Conservation (phyloP, 2,329 filamentous ascomycete species). For the Tetracladium maxilliforme region DNA sequence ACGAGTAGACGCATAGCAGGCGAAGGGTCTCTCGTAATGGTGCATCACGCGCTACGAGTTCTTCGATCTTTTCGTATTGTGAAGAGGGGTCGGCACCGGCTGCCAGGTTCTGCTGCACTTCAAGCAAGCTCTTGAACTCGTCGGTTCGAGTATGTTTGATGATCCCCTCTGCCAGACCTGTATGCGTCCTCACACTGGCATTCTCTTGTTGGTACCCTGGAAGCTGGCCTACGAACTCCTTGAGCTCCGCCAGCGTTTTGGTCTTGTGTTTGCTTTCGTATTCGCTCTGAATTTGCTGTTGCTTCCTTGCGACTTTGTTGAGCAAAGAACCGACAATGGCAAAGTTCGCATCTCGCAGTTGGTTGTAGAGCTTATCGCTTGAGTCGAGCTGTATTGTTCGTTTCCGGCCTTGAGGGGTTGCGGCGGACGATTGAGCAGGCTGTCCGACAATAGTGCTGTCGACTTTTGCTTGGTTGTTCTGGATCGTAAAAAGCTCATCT, state of each 20-base stretch:
- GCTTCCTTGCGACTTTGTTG: conserved; percentile 79
- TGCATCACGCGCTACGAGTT: conserved; percentile 80
- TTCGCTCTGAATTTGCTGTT: conserved; percentile 71
- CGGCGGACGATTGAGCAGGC: conserved; percentile 33
- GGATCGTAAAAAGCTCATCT: conserved; percentile 84
- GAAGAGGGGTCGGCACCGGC: conserved; percentile 79
- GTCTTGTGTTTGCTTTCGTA: conserved; percentile 78
- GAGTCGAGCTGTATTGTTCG: conserved; percentile 81
- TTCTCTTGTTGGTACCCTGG: conserved; percentile 89
- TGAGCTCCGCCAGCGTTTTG: conserved; percentile 80
- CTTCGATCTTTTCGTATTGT: conserved; percentile 83
- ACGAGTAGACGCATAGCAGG: conserved; percentile 81
- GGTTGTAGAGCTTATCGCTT: conserved; percentile 75
- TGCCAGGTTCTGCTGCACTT: conserved; percentile 91
- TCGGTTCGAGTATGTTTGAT: conserved; percentile 86
- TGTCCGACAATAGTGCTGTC: conserved; percentile 79
- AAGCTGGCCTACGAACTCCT: conserved; percentile 88
- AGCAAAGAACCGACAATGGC: conserved; percentile 80
- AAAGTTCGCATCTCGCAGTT: conserved; percentile 86
- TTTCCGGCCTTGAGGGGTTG: conserved; percentile 51
- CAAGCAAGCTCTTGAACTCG: conserved; percentile 72
- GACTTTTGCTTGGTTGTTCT: conserved; percentile 84
- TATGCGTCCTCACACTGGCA: conserved; percentile 82
- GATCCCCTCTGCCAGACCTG: conserved; percentile 84
- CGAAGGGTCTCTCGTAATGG: conserved; percentile 72